A percentile compares a stretch with the other conserved stretches of the same genome.
phyloP scores from a whole-genome alignment of 805 yeast genomes.

The Scheffersomyces amazonensis region DNA sequence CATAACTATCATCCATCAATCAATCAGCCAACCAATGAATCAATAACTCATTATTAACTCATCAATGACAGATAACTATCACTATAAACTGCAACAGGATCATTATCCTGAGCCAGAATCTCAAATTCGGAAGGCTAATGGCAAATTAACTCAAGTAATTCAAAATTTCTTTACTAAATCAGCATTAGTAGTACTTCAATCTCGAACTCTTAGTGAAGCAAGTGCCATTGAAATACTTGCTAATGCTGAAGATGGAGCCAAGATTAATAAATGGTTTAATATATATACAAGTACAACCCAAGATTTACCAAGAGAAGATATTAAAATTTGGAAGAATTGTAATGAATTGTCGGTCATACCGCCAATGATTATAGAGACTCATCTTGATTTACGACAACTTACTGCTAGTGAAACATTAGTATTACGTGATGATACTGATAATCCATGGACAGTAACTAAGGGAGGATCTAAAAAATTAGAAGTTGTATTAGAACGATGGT shows the following conservation, averaged over 20 bases:
- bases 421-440: conserved; percentile 52
- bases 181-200: conserved; percentile 52
- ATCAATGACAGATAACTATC: too few species aligned
- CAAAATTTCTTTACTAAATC: conserved; percentile 66
- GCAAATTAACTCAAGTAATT: conserved; percentile 42
- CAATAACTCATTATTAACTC: too few species aligned
- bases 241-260: conserved; percentile 16
- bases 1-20: too few species aligned
- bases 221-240: conserved; percentile 8
- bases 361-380: conserved; percentile 85
- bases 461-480: conserved; percentile 66
- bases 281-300: conserved; percentile 40
- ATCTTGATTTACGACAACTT: conserved; percentile 61
- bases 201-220: conserved; percentile 33
- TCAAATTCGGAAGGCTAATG: conserved; percentile 21
- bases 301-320: conserved; percentile 48
- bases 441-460: conserved; percentile 55
- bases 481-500: conserved; percentile 93
- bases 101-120: conserved; percentile 10
- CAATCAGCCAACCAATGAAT: too few species aligned
- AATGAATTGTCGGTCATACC: conserved; percentile 50
- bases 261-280: conserved; percentile 63
- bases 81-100: conserved; percentile 1
- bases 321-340: conserved; percentile 57
- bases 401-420: conserved; percentile 57